Evolutionary conservation across 164 flowering plant species (phyloP), one percentile per base, ranked within the genome.

Genomic region (Chimonanthus salicifolius): DNA sequence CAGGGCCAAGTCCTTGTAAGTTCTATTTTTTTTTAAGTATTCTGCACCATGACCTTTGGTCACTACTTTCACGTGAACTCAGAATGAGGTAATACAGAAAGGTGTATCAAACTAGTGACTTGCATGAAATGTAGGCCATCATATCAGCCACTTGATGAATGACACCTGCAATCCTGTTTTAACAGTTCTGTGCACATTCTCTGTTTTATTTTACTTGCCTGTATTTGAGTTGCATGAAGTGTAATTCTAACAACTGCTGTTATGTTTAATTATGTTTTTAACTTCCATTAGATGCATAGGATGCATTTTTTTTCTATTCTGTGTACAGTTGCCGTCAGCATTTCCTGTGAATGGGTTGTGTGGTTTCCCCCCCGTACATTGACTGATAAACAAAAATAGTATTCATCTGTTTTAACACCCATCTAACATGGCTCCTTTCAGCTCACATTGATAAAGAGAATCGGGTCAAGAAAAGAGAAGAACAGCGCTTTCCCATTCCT

Each of bases 401-500:
- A 64, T 5, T 66, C 68, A 4, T 6, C 8, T 47, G 47, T 68
- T 47, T 68, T 2, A 43, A 60, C 13, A 13, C 47, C 21, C 43
- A 6, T 68, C 10, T 62, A 15, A 47, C 64, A 68, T 65, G 50
- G 44, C 51, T 62, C 78, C 51, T 60, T 72, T 63, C 70, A 85
- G 89, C 75, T 73, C 71, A 74, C 33, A 8, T 16, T 49, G 76
- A 76, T 69, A 83, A 81, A 63, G 75, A 48, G 72, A 84, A 87
- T 75, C 74, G 68, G 69, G 73, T 90, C 51, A 91, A 85, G 79
- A 76, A 73, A 72, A 85, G 87, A 84, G 72, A 68, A 73, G 92
- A 92, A 80, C 98, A 89, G 75, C 89, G 98, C 4, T 88, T 81
- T 86, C 88, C 98, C 62, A 73, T 75, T 72, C 88, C 90, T 13